These are phyloP conservation scores for Hypsizygus ulmarius DNA, from an alignment of 1,284 basidiomycete species.

Conservation along the genomic window DNA sequence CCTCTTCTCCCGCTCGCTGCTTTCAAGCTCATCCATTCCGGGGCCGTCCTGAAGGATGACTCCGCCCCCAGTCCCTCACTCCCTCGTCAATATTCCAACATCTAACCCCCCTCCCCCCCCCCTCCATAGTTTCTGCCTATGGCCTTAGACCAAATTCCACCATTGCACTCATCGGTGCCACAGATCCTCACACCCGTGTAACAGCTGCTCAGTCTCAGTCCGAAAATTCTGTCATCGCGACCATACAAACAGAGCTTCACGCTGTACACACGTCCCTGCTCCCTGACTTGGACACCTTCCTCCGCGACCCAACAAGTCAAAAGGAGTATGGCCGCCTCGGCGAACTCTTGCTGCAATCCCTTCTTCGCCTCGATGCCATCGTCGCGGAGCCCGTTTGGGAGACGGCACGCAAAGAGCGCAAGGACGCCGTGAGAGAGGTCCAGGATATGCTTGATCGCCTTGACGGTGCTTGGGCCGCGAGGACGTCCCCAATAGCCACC, in stretches of 20 bases:
- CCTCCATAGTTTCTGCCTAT: constrained; percentile 58
- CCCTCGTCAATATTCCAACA: constrained; percentile 7
- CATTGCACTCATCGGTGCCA: constrained; percentile 56
- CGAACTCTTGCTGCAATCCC: constrained; percentile 72
- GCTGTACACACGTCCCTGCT: constrained; percentile 50
- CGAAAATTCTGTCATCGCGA: constrained; percentile 50
- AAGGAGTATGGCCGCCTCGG: constrained; percentile 62
- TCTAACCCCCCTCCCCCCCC: constrained; percentile 7
- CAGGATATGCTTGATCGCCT: constrained; percentile 42
- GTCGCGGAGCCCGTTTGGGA: constrained; percentile 66
- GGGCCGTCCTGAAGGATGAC: constrained; percentile 79
- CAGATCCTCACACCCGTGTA: constrained; percentile 21
- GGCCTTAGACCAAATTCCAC: constrained; percentile 57
- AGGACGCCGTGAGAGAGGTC: constrained; percentile 64
- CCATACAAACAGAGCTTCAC: constrained; percentile 60
- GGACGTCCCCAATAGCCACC: neutral
- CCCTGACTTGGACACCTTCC: constrained; percentile 56
- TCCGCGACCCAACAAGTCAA: constrained; percentile 34
- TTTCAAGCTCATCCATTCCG: constrained; percentile 79
- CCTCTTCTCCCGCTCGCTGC: constrained; percentile 60
- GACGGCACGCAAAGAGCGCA: constrained; percentile 67
- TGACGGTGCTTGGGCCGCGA: constrained; percentile 33
- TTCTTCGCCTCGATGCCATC: constrained; percentile 76
- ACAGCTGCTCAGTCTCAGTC: constrained; percentile 36
- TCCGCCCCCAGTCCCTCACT: constrained; percentile 54